A percentile compares a stretch with the other conserved stretches of the same genome.
Conservation (phyloP, 306 rosid genomes). For the Trifolium pratense region DNA sequence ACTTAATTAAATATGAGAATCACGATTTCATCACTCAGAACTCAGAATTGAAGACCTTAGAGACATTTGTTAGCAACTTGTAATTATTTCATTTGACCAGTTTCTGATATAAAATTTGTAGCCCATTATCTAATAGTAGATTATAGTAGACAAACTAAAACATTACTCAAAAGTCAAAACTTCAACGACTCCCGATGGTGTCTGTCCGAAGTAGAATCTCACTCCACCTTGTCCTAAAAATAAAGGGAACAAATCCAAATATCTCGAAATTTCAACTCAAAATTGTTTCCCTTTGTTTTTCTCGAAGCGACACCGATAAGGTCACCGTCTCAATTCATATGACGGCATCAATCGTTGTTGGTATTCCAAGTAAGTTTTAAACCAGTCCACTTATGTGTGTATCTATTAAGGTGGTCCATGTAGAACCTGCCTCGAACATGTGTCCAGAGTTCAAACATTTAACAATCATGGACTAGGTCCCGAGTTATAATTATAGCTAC, state of each 20-base stretch:
- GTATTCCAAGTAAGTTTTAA: neutral
- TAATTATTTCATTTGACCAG: neutral
- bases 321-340: neutral
- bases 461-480: neutral
- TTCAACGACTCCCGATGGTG: neutral
- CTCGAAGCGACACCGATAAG: neutral
- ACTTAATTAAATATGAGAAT: conserved; percentile 4
- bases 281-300: neutral
- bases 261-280: neutral
- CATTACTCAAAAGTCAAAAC: conserved; percentile 2
- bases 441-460: neutral
- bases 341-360: neutral
- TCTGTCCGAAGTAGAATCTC: neutral
- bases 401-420: neutral
- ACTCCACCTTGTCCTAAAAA: neutral
- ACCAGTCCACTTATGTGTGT: neutral
- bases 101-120: neutral
- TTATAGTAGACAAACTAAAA: neutral
- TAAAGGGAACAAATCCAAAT: neutral
- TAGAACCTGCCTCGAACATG: neutral
- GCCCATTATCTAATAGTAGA: neutral
- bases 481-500: neutral
- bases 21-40: conserved; percentile 9
- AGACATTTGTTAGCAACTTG: neutral
- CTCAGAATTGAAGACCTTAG: neutral